These are phyloP conservation scores for Cytospora piceae DNA, from an alignment of 2,329 filamentous ascomycete species.

Conservation along the genomic window DNA sequence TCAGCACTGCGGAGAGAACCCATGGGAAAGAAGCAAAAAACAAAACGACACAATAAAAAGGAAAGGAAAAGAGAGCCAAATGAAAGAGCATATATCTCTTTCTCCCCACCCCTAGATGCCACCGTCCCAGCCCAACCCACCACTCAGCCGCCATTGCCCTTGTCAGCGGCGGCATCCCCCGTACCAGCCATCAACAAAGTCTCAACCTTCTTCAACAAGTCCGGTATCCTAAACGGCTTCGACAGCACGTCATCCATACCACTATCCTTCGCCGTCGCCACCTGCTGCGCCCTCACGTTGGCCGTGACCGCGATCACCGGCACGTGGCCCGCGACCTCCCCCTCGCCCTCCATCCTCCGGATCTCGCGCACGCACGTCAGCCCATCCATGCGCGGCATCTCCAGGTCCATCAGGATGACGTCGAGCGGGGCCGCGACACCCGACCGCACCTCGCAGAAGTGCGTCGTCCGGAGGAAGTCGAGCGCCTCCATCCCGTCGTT, in stretches of 20 bases:
- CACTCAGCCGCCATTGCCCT: background rate
- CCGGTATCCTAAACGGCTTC: constrained; percentile 59
- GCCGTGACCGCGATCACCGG: constrained; percentile 53
- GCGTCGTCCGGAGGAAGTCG: constrained; percentile 42
- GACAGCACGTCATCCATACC: constrained; percentile 58
- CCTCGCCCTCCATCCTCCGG: constrained; percentile 42
- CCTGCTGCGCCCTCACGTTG: constrained; percentile 48
- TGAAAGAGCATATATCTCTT: background rate
- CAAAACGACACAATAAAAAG: background rate
- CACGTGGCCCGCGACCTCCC: constrained; percentile 40
- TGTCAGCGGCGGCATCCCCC: background rate
- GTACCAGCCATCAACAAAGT: constrained; percentile 33
- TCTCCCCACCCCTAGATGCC: background rate
- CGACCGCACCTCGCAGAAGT: constrained; percentile 34
- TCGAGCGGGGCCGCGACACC: constrained; percentile 39
- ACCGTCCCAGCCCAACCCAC: background rate
- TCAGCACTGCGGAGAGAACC: background rate
- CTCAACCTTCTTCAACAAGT: constrained; percentile 48
- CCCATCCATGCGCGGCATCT: constrained; percentile 56
- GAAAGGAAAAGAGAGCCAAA: background rate
- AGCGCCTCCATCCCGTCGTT: constrained; percentile 65
- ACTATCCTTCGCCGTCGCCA: constrained; percentile 41
- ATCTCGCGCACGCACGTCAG: constrained; percentile 47
- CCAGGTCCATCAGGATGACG: constrained; percentile 50
- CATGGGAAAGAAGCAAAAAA: background rate